Base-by-base conservation (phyloP, 768 basidiomycete genomes). In the Pholiota conissans region DNA sequence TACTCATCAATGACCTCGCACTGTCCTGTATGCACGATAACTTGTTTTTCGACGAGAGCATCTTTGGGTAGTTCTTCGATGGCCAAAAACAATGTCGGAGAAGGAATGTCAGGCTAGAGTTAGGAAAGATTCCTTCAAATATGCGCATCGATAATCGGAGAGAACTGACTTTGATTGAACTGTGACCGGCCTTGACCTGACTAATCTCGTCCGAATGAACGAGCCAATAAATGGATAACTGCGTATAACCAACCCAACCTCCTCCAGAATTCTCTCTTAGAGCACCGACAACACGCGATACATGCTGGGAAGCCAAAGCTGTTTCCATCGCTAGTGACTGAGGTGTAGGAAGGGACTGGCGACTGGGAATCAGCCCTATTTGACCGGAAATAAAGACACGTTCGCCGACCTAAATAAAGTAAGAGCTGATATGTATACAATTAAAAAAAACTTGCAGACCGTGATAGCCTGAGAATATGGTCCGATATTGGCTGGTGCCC, bases 401-500 rank as follows among this genome's bases (percentile, higher is more conserved):
- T 51, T 89, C 83, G 61, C 82, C 84, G 45, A 82, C 86, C 94
- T 96, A 63, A 7, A 48, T 48, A 35, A 52, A 58, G 26, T 28
- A 56, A 13, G 45, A 5, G 42, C 30, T 16, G 35, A 28, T 32
- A 13, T 13, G 46, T 10, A 47, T 10, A 16, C 20, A 14, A 39
- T 32, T 47, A 16, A 26, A 35, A 40, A 61, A 49, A 40, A 52
- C 48, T 50, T 0, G 49, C 85, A 64, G 52, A 95, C 96, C 51
- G 80, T 77, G 61, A 98, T 84, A 1, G 93, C 90, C 73, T 99
- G 97, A 3, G 94, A 97, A 71, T 99, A 99, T 3, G 97, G 97
- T 0, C 97, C 97, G 54, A 99, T 98, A 69, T 98, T 99, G 9
- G 97, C 97, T 11, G 97, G 95, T 26, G 95, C 97, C 97, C 97